phyloP scores from a whole-genome alignment of 2,329 filamentous ascomycete genomes.

The Colletotrichum sp. region DNA sequence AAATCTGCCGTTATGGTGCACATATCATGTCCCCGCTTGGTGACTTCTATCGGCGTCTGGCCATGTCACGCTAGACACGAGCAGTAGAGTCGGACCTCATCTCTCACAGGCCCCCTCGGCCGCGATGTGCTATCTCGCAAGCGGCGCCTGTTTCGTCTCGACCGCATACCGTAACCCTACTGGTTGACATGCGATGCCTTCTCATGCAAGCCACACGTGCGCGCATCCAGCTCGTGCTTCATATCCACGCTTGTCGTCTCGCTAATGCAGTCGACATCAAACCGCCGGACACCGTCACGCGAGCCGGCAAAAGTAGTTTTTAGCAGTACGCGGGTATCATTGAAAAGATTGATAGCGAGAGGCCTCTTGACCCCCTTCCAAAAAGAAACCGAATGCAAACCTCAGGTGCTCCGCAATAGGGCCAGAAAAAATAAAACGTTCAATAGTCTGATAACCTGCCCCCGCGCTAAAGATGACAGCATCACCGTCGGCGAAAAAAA shows the following conservation, averaged over 20 bases:
- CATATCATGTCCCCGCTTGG: neutral
- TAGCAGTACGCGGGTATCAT: fast-evolving
- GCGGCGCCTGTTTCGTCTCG: neutral
- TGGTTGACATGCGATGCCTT: neutral
- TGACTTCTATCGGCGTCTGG: fast-evolving
- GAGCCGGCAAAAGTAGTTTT: neutral
- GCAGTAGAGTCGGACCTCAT: fast-evolving
- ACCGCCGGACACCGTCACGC: fast-evolving
- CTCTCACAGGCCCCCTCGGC: neutral
- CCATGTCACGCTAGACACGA: fast-evolving
- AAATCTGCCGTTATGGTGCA: fast-evolving
- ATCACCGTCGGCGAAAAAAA: neutral
- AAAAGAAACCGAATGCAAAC: neutral
- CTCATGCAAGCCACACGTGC: neutral
- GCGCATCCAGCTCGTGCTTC: neutral
- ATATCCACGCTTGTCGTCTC: neutral
- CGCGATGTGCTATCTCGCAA: neutral
- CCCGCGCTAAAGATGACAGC: neutral
- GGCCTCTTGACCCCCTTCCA: neutral
- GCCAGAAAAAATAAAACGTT: neutral
- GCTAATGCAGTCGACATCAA: neutral
- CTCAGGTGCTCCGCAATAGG: neutral
- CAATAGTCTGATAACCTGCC: neutral
- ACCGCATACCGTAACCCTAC: neutral
- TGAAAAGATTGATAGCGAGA: neutral